Percentiles rank a stretch among this genome's conserved stretches.
These are phyloP conservation scores for Microbotryum scabiosae DNA, from an alignment of 1,284 basidiomycete genomes.

Conservation along the genomic window DNA sequence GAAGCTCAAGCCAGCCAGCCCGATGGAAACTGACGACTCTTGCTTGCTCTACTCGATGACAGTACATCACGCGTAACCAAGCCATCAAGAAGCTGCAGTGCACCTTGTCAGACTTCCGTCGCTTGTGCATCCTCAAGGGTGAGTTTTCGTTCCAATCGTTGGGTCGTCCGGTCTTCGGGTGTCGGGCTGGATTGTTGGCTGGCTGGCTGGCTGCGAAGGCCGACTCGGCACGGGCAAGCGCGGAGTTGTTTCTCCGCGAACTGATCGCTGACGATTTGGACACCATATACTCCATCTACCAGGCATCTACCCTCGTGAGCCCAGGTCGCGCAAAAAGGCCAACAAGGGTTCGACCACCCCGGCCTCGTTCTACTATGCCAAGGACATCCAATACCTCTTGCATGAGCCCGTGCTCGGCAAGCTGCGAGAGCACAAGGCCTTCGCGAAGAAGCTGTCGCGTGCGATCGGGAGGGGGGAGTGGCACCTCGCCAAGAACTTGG, in stretches of 20 bases:
- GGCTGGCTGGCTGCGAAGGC: background rate
- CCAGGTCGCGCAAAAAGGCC: conserved; percentile 80
- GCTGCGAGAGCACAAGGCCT: conserved; percentile 94
- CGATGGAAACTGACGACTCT: background rate
- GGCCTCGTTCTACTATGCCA: conserved; percentile 89
- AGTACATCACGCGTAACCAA: conserved; percentile 65
- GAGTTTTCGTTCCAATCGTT: conserved; percentile 24
- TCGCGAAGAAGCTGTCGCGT: conserved; percentile 91
- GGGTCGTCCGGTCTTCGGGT: background rate
- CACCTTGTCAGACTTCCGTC: conserved; percentile 91
- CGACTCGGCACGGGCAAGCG: background rate
- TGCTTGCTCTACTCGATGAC: background rate
- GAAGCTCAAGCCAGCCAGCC: background rate
- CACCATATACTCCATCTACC: background rate
- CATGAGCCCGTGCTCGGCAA: conserved; percentile 96
- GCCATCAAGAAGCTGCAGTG: conserved; percentile 69
- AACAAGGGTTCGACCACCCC: conserved; percentile 97
- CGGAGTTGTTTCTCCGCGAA: background rate
- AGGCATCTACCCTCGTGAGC: conserved; percentile 98
- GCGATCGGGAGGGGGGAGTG: conserved; percentile 92
- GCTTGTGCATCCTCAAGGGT: conserved; percentile 98
- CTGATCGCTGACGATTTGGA: conserved; percentile 5
- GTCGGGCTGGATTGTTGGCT: background rate
- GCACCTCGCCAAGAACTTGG: conserved; percentile 86
- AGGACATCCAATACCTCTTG: conserved; percentile 94